Conservation (phyloP, 345 rosid species). For the Hevea brasiliensis region DNA sequence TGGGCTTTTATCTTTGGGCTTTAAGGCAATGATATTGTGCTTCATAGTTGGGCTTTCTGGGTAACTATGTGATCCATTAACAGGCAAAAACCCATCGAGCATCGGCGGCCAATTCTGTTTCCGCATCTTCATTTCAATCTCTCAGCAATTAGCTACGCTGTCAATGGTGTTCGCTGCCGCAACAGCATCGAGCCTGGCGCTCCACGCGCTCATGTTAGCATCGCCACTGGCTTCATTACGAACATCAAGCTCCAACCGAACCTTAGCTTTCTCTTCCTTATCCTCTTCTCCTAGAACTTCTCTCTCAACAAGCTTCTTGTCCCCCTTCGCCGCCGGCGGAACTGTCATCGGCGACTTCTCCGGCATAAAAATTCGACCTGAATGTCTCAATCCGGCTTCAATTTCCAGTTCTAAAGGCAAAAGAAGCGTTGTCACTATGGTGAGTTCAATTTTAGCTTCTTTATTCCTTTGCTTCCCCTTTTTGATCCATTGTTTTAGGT, state of each 20-base stretch:
- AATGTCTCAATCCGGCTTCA: slow-evolving; percentile 46
- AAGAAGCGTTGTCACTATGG: slow-evolving; percentile 74
- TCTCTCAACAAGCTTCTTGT: slow-evolving; percentile 48
- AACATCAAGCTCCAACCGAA: slow-evolving; percentile 26
- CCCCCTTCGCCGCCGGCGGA: slow-evolving; percentile 40
- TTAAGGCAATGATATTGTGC: background rate
- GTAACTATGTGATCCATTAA: background rate
- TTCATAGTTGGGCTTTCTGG: background rate
- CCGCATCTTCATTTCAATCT: background rate
- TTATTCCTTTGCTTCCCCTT: background rate
- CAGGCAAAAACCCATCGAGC: background rate
- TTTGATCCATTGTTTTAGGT: background rate
- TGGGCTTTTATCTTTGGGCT: too few relatives aligned
- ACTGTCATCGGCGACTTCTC: slow-evolving; percentile 54
- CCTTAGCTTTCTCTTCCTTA: slow-evolving; percentile 18
- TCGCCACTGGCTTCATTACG: slow-evolving; percentile 32
- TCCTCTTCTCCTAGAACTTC: slow-evolving; percentile 43
- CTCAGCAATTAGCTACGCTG: background rate
- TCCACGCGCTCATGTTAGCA: slow-evolving; percentile 42
- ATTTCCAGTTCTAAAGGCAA: slow-evolving; percentile 52
- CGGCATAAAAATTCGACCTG: slow-evolving; percentile 52
- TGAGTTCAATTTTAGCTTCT: slow-evolving; percentile 21
- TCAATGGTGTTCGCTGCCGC: slow-evolving; percentile 55
- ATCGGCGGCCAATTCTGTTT: background rate
- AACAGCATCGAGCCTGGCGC: slow-evolving; percentile 40